Conservation (phyloP, 176 grass and related monocot species). For the Puya raimondii region DNA sequence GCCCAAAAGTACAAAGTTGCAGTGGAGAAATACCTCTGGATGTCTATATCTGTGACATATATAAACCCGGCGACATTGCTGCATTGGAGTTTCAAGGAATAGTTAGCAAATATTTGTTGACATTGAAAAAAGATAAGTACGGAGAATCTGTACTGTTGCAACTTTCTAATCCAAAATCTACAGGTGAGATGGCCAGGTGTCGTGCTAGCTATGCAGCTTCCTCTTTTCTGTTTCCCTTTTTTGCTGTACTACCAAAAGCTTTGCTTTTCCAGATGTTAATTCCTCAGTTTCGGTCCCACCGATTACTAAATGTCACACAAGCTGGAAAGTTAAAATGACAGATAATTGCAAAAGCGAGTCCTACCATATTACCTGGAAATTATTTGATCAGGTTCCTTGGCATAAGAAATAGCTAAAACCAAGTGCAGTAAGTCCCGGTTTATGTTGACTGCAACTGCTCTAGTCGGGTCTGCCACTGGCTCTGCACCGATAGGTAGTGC, state of each 20-base stretch:
- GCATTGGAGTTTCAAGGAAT: slow-evolving; percentile 15
- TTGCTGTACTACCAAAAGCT: no score
- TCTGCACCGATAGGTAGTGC: slow-evolving; percentile 86
- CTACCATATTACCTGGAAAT: slow-evolving; percentile 60
- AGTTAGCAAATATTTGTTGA: slow-evolving; percentile 7
- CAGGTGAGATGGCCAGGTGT: background rate
- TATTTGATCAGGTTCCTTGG: slow-evolving; percentile 87
- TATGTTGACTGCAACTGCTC: slow-evolving; percentile 66
- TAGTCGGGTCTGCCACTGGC: slow-evolving; percentile 73
- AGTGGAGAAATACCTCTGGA: slow-evolving; percentile 48
- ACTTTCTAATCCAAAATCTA: background rate
- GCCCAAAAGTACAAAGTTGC: background rate
- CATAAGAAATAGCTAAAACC: slow-evolving; percentile 77
- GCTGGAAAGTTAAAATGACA: background rate
- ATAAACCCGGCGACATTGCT: slow-evolving; percentile 93
- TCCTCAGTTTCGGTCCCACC: background rate
- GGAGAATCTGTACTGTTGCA: background rate
- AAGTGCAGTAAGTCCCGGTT: slow-evolving; percentile 88
- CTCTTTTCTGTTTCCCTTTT: background rate
- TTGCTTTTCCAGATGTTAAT: background rate
- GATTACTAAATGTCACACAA: background rate
- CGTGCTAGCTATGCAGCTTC: background rate
- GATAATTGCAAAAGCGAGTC: background rate
- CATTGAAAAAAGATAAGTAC: background rate
- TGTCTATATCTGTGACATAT: slow-evolving; percentile 88